Conservation (phyloP, 768 basidiomycete species). For the Leucogyrophana mollusca region DNA sequence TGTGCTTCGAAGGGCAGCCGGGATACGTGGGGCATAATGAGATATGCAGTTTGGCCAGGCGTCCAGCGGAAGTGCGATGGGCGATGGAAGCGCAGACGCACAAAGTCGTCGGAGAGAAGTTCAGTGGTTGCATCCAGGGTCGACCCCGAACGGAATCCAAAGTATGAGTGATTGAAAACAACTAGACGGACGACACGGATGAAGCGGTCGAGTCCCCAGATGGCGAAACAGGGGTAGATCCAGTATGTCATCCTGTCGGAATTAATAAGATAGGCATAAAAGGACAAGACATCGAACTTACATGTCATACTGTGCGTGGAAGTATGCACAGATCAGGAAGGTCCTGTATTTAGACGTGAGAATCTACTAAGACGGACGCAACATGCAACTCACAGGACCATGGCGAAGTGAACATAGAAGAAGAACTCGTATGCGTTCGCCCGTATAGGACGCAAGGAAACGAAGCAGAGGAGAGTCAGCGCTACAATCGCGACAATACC, state of each 20-base stretch:
- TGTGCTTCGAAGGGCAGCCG: conserved; percentile 45
- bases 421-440: conserved; percentile 47
- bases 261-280: neutral
- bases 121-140: conserved; percentile 37
- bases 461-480: conserved; percentile 39
- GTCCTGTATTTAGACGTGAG: conserved; percentile 16
- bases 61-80: conserved; percentile 46
- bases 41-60: conserved; percentile 51
- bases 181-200: conserved; percentile 43
- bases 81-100: conserved; percentile 41
- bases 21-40: conserved; percentile 47
- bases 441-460: conserved; percentile 48
- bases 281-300: conserved; percentile 1
- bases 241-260: conserved; percentile 21
- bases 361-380: neutral
- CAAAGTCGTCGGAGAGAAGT: conserved; percentile 39
- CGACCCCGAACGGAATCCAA: conserved; percentile 22
- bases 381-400: conserved; percentile 31
- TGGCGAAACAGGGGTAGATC: conserved; percentile 47
- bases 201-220: conserved; percentile 53
- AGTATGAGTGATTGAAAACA: conserved; percentile 38
- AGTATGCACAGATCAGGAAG: conserved; percentile 30
- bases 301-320: conserved; percentile 21
- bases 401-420: conserved; percentile 42
- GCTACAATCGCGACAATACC: conserved; percentile 36